These are phyloP conservation scores for Paramecium pentaurelia DNA, from an alignment of 73 alveolate species.

Conservation along the genomic window DNA sequence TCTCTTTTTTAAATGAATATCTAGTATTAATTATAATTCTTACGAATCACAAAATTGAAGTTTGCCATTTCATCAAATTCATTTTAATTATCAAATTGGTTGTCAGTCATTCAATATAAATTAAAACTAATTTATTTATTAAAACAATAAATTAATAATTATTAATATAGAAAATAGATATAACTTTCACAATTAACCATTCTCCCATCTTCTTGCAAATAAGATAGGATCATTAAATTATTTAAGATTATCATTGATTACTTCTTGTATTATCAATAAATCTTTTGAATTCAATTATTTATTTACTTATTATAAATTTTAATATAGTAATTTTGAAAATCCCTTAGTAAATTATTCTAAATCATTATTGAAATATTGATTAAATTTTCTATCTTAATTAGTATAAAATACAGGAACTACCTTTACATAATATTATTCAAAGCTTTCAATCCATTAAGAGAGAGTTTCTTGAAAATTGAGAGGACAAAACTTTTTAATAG, in stretches of 20 bases:
- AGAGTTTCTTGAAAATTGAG: background rate
- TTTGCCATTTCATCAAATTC: constrained; percentile 12
- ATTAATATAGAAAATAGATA: background rate
- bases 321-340: background rate
- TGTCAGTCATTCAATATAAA: background rate
- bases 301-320: background rate
- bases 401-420: background rate
- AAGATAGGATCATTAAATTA: background rate
- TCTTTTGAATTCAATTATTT: background rate
- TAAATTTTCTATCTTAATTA: background rate
- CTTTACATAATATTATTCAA: background rate
- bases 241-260: background rate
- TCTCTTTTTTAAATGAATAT: constrained; percentile 35
- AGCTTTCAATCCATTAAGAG: background rate
- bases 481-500: background rate
- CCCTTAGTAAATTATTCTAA: background rate
- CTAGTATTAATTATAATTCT: background rate
- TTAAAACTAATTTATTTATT: background rate
- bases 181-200: background rate
- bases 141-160: background rate
- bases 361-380: background rate
- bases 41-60: constrained; percentile 8
- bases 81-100: constrained; percentile 3
- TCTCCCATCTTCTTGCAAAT: background rate
- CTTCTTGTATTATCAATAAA: background rate